Conservation (phyloP, 2,329 filamentous ascomycete species). For the Elsinoe necatrix region DNA sequence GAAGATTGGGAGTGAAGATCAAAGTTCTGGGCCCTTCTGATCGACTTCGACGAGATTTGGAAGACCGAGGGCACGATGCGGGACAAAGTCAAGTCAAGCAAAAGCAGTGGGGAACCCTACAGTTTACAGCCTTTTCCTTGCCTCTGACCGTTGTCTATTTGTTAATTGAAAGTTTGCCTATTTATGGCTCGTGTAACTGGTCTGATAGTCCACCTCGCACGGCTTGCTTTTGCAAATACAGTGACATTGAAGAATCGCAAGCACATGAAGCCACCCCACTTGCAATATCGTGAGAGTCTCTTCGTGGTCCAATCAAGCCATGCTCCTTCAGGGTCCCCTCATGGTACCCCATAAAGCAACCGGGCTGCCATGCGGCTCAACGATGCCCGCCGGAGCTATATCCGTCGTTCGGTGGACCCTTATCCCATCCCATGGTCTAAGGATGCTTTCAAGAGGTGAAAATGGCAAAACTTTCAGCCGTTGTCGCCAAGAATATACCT, state of each 20-base stretch:
- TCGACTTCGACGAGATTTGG: slow-evolving; percentile 14
- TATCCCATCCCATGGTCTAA: background rate
- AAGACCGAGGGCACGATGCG: slow-evolving; percentile 5
- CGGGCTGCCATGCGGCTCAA: background rate
- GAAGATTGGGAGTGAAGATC: slow-evolving; percentile 2
- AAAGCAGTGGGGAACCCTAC: background rate
- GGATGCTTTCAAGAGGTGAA: background rate
- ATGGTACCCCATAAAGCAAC: background rate
- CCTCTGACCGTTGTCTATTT: background rate
- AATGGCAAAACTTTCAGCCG: background rate
- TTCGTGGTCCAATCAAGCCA: background rate
- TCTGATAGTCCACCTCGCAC: background rate
- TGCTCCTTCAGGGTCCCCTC: background rate
- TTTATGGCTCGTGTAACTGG: background rate
- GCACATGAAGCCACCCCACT: background rate
- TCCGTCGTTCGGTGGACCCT: background rate
- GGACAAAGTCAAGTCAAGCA: background rate
- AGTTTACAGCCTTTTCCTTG: background rate
- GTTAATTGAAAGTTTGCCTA: background rate
- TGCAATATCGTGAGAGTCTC: background rate
- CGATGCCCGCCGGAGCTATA: background rate
- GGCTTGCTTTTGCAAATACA: background rate
- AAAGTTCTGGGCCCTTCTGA: slow-evolving; percentile 13
- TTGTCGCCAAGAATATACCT: slow-evolving; percentile 8
- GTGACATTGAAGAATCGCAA: background rate